Base-by-base conservation (phyloP, 179 eudicot species). In the Carnegiea gigantea region DNA sequence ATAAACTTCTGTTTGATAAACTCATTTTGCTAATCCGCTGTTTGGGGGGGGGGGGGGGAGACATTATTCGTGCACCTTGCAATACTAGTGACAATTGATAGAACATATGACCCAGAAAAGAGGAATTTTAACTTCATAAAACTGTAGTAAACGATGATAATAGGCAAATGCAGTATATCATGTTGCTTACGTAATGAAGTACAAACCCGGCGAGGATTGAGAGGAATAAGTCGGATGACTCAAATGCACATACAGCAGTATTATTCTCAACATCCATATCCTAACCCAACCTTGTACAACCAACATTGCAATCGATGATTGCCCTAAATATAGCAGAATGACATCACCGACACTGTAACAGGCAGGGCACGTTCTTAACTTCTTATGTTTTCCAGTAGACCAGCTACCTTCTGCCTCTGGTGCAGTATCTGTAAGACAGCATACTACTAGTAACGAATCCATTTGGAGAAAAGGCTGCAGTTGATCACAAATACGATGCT, bases 231-330 rank as follows among this genome's bases (percentile, higher is more conserved):
- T 40, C 9, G 0, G 44, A 40, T 40, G 21, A 65, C 71, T 65
- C 26, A 62, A 13, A 13, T 67, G 23, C 68, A n/a, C 2, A 23
- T 9, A 67, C 1, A 67, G 38, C 72, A 44, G 18, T n/a, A 44
- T 44, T 74, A 74, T 23, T 46, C 49, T 38, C 38, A 48, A 9
- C 77, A 48, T 74, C 18, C 6, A 13, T 74, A 49, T 23, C 60
- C 77, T 46, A 46, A 49, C 18, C 38, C 57, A 24, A 73, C 77
- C 74, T 44, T 43, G 20, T 48, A 46, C 36, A 74, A 49, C 59
- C 59, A 74, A 74, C 24, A 40, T 46, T 74, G 77, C 59, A 48
- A 24, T 11, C 64, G 26, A 49, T 14, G 77, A 75, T 75, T 74
- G 59, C 36, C 4, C 77, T 46, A 49, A n/a, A 53, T 75, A 49